Conservation (phyloP, 2,329 filamentous ascomycete genomes). For the Endoconidiophora polonica region DNA sequence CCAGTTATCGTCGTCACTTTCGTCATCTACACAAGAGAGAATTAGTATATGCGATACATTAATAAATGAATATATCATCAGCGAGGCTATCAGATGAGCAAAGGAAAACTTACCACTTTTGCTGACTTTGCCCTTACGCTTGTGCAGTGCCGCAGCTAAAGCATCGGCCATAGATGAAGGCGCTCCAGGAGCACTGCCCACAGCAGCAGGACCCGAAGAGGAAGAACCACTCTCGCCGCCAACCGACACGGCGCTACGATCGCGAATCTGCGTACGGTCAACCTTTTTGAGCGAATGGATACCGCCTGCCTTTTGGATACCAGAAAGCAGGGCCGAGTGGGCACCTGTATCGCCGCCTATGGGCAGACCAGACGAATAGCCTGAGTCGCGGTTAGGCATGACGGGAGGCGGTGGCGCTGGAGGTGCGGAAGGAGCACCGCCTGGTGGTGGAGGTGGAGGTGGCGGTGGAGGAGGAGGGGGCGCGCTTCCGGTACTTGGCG, state of each 20-base stretch:
- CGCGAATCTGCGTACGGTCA: conserved; percentile 49
- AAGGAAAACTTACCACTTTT: conserved; percentile 62
- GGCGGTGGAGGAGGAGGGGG: conserved; percentile 33
- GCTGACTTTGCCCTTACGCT: conserved; percentile 85
- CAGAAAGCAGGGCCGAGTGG: conserved; percentile 47
- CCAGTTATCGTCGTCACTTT: conserved; percentile 64
- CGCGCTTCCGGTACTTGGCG: conserved; percentile 21
- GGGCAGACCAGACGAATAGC: conserved; percentile 37
- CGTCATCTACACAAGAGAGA: conserved; percentile 42
- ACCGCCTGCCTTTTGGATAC: conserved; percentile 55
- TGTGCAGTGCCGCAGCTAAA: conserved; percentile 58
- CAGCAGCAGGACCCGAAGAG: conserved; percentile 34
- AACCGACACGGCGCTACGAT: conserved; percentile 50
- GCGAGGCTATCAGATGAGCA: neutral
- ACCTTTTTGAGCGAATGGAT: conserved; percentile 60
- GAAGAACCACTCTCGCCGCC: conserved; percentile 29
- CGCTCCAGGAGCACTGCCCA: conserved; percentile 32
- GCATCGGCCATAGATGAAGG: conserved; percentile 65
- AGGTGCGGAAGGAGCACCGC: conserved; percentile 22
- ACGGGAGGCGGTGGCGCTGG: conserved; percentile 35
- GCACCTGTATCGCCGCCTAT: conserved; percentile 22
- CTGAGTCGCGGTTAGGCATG: conserved; percentile 38
- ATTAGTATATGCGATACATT: neutral
- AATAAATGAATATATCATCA: neutral
- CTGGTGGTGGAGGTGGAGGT: conserved; percentile 17